Base-by-base conservation (phyloP, 1,284 basidiomycete species). In the Ganoderma resinaceum region DNA sequence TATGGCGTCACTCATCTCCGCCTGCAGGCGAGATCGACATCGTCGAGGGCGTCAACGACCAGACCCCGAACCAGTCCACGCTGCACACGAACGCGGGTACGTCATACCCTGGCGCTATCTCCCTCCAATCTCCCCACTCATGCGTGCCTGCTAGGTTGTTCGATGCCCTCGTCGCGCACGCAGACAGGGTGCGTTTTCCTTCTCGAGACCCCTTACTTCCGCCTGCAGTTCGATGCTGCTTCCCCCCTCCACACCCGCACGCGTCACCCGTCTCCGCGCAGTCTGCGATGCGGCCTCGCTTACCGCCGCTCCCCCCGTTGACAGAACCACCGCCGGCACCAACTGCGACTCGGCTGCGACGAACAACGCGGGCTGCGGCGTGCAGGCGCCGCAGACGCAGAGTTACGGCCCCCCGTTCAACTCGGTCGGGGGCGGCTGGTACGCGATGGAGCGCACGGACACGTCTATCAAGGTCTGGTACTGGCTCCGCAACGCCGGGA, bases 391-490 rank as follows among this genome's bases (percentile, higher is more conserved):
- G 61, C 83, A 82, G 60, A 61, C 75, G 0, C 80, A 81, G 60
- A 89, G 85, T 72, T 92, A 86, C 72, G 91, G 91, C 0, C 85
- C 88, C 0, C 70, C 75, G 3, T 91, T 92, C 80, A 91, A 93
- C 76, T 72, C 73, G 18, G 83, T 82, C 38, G 88, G 89, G 18
- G 91, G 91, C 42, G 90, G 90, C 73, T 91, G 86, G 85, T 87
- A 72, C 76, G 87, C 84, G 0, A 79, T 88, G 69, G 87, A 90
- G 73, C 82, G 87, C 53, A 87, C 84, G 2, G 69, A 76, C 23
- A 74, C 77, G 3, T 84, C 78, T 73, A 84, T 89, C 76, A 86
- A 84, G 67, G 80, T 89, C 57, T 90, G 87, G 87, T 90, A 89
- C 79, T 90, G 87, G 88, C 74, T 84, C 3, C 82, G 86, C 61